Evolutionary conservation across 176 grass and related monocot genomes (phyloP), one percentile per base, ranked within the genome.

Genomic region (Oryza glaberrima): DNA sequence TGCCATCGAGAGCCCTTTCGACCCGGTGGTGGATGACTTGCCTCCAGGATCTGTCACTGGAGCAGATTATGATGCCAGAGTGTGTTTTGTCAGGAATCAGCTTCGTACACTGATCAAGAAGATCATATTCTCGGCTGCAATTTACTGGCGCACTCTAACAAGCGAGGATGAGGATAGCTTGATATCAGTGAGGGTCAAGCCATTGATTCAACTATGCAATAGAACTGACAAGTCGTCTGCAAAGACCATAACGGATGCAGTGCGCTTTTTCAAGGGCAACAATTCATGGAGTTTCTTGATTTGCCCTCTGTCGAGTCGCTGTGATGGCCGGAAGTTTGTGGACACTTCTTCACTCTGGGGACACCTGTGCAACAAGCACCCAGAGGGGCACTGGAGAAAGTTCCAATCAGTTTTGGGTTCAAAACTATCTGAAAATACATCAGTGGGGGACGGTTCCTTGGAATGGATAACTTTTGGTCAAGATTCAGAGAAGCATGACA

Each of bases 261-360:
- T 4, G 16, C n/a, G 80, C 7, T 72, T 63, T 45, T 3, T 72
- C 80, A 82, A 82, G 68, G 43, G 41, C 2, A 52, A 72, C 9
- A 43, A 11, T 12, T 82, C 69, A 61, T 72, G 80, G 80, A 82
- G 51, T 72, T 82, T 82, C 69, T 72, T 40, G 68, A 26, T 72
- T 72, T 82, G 51, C 22, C 51, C 69, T 52, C 36, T 56, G 69
- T 58, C 67, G 1, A 5, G 15, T 40, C 71, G 69, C 23, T 82
- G 69, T 44, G 32, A 44, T 82, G 51, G 51, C 9, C 26, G 41
- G 22, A 72, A 20, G 51, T 82, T 82, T 41, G 0, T 60, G 35
- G 36, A 19, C 51, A 72, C n/a, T 82, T 16, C 9, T 72, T 82
- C 68, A 3, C 68, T 82, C 22, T 72, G 35, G 51, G 9, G 2